These are phyloP conservation scores for Orobanche coerulescens DNA, from an alignment of 257 asterid species.

Conservation along the genomic window DNA sequence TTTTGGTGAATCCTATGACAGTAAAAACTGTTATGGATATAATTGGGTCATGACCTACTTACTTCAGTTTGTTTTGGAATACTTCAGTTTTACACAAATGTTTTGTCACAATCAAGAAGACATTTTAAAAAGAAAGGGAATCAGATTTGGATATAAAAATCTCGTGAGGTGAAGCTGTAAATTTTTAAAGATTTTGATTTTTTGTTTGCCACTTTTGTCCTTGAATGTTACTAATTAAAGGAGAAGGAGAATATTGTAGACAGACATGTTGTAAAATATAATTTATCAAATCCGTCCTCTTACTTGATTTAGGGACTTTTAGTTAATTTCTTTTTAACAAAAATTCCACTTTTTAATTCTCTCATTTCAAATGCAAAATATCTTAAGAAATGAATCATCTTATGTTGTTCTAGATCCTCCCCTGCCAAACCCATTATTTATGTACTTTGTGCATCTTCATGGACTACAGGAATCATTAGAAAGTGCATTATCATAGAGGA, in stretches of 20 bases:
- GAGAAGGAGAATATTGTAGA: no score
- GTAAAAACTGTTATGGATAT: not conserved
- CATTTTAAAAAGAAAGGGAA: not conserved
- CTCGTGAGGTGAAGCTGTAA: not conserved
- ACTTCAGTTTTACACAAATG: not conserved
- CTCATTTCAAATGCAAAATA: not conserved
- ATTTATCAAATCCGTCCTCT: not conserved
- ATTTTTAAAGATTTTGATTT: not conserved
- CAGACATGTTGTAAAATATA: not conserved
- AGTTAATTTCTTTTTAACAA: not conserved
- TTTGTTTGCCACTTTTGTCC: not conserved
- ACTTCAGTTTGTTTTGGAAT: not conserved
- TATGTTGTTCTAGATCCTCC: not conserved
- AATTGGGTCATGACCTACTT: not conserved
- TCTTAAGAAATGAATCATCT: not conserved
- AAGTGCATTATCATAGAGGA: not conserved
- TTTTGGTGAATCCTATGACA: not conserved
- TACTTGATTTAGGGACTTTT: not conserved
- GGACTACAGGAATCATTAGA: not conserved
- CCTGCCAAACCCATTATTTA: not conserved
- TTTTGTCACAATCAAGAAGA: not conserved
- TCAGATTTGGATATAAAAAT: not conserved
- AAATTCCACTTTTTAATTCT: not conserved
- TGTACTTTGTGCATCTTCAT: slow-evolving; percentile 10
- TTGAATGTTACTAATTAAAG: no score